Evolutionary conservation across 108 stramenopile species (phyloP), one percentile per base, ranked within the genome.

Genomic region (Nitzschia sp.): DNA sequence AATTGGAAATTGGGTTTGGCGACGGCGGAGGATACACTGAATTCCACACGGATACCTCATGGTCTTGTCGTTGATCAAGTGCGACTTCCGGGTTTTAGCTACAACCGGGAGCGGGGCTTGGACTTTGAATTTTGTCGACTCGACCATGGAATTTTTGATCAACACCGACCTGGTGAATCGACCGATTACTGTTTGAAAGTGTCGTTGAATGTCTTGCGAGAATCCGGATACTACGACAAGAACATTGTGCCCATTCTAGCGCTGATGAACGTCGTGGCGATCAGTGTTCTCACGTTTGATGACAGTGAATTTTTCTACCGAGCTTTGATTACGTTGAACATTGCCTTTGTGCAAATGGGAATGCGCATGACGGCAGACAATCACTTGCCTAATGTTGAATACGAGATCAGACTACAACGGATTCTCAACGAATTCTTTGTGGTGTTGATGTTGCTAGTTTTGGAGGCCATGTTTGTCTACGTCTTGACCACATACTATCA

Each of bases 191-290:
- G 58, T 57, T 68, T 85, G 17, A 36, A 73, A 53, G 69, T 82
- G 22, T 76, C 58, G 41, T 47, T 85, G 16, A 58, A 46, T 25
- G 81, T 85, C 8, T 29, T 30, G 17, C 71, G 85, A 6, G 69
- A 85, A 30, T 75, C 69, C 2, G 61, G 66, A 3, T 85, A 85
- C 60, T 85, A 79, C 73, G 81, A 85, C 44, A 62, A 70, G 6
- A 85, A 85, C 38, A 82, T 85, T 31, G 76, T 85, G 50, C 85
- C 85, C 9, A 47, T 85, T 38, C 38, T 85, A 44, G 73, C 77
- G 0, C 31, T 66, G 29, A 58, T 85, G 2, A 85, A 85, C 68
- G 0, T 82, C 0, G 85, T 85, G 19, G 69, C 66, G 3, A 66
- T 85, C 31, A 53, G 44, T 27, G 75, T 58, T 31, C 21, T 77